phyloP scores from a whole-genome alignment of 139 green algal species.

The Prasinococcaceae sp. region DNA sequence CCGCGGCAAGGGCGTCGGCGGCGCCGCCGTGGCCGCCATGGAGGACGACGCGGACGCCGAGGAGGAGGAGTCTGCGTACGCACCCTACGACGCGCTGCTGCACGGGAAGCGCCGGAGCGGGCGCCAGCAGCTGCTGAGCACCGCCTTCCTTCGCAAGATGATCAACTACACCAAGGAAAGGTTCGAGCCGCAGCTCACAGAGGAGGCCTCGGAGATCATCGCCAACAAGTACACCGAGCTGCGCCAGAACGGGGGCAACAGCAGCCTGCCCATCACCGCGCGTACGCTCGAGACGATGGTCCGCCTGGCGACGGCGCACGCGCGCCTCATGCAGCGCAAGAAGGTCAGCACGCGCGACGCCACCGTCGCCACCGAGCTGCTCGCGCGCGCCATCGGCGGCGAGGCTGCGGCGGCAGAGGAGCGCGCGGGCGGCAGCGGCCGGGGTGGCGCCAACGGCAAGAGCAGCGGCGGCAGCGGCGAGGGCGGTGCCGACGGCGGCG shows the following conservation, averaged over 20 bases:
- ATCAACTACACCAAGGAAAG: constrained; percentile 42
- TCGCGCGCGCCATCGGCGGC: no score
- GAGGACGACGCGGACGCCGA: not conserved
- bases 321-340: constrained; percentile 53
- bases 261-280: constrained; percentile 51
- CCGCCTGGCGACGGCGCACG: constrained; percentile 79
- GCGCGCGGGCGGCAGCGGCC: no score
- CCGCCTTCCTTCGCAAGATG: constrained; percentile 56
- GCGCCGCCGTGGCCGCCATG: no score
- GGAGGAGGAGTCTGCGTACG: constrained; percentile 7
- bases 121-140: constrained; percentile 33
- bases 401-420: no score
- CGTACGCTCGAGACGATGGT: constrained; percentile 92
- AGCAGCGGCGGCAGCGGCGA: no score
- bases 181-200: constrained; percentile 10
- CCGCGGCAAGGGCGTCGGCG: constrained; percentile 23
- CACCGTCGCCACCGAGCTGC: no score
- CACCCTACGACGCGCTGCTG: constrained; percentile 44
- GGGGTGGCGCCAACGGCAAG: no score
- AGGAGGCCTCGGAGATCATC: constrained; percentile 57
- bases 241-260: constrained; percentile 28
- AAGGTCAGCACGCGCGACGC: no score
- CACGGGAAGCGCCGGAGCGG: constrained; percentile 31
- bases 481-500: no score
- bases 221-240: constrained; percentile 69